phyloP scores from a whole-genome alignment of 2,329 filamentous ascomycete genomes.

The Aspergillus sp. region DNA sequence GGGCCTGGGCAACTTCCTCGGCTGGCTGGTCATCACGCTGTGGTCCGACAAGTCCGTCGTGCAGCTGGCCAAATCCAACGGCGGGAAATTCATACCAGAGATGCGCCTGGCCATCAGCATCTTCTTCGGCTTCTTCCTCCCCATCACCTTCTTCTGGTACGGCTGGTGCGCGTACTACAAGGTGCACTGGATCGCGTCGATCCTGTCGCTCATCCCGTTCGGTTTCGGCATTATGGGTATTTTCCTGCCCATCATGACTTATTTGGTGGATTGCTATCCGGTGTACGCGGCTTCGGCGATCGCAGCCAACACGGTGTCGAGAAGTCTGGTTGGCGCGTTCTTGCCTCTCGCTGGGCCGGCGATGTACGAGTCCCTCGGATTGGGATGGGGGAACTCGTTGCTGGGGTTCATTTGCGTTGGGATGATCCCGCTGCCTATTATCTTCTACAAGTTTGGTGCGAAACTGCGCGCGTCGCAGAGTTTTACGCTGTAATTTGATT shows the following conservation, averaged over 20 bases:
- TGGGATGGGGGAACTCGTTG: conserved; percentile 74
- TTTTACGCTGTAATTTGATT: neutral
- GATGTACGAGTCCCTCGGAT: conserved; percentile 67
- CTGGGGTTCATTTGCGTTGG: conserved; percentile 47
- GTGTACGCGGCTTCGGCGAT: conserved; percentile 77
- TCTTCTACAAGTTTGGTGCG: neutral
- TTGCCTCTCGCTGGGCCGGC: conserved; percentile 70
- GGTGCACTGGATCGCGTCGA: conserved; percentile 76
- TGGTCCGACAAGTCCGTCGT: conserved; percentile 62
- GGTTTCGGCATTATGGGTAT: conserved; percentile 70
- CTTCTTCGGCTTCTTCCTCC: conserved; percentile 69
- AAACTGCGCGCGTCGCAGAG: neutral
- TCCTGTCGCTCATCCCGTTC: conserved; percentile 76
- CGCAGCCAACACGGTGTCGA: conserved; percentile 70
- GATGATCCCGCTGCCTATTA: neutral
- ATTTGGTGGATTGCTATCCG: conserved; percentile 72
- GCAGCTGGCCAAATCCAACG: neutral
- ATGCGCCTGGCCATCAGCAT: conserved; percentile 70
- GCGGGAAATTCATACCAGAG: conserved; percentile 68
- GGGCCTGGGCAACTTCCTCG: conserved; percentile 52
- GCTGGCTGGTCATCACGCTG: conserved; percentile 71
- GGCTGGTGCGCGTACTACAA: conserved; percentile 77
- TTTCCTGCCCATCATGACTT: conserved; percentile 78
- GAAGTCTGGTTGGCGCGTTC: conserved; percentile 67
- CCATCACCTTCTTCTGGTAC: conserved; percentile 77